Evolutionary conservation across 495 filamentous ascomycete species (phyloP).

Genomic region (Chaetomium tenue): DNA sequence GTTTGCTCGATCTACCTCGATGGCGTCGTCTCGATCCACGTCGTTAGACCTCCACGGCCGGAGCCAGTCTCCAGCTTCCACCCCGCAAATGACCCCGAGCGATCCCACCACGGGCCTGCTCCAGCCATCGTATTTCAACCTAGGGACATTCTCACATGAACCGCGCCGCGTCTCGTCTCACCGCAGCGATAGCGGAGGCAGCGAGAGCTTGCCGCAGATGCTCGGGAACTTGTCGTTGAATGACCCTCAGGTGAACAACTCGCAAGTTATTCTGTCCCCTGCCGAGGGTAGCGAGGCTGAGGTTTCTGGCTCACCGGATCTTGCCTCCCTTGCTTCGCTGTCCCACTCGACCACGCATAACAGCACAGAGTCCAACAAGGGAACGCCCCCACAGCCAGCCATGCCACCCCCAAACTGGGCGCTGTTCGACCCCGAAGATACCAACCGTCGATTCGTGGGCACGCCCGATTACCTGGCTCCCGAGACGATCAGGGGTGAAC

Average conservation of each 20-base stretch:
- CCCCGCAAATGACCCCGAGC: slow-evolving; percentile 87
- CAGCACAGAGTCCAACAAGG: slow-evolving; percentile 42
- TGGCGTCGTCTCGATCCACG: slow-evolving; percentile 90
- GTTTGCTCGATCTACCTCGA: slow-evolving; percentile 78
- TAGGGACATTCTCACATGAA: slow-evolving; percentile 67
- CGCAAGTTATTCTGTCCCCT: slow-evolving; percentile 57
- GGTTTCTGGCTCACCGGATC: slow-evolving; percentile 66
- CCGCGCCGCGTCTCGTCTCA: slow-evolving; percentile 80
- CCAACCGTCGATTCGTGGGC: slow-evolving; percentile 88
- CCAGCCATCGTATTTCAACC: slow-evolving; percentile 91
- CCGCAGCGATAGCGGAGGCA: slow-evolving; percentile 88
- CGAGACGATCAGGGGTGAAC: slow-evolving; percentile 91
- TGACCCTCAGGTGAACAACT: slow-evolving; percentile 49
- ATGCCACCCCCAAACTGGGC: slow-evolving; percentile 97
- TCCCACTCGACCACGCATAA: slow-evolving; percentile 59
- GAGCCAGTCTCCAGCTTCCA: slow-evolving; percentile 70
- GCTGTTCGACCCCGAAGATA: slow-evolving; percentile 92
- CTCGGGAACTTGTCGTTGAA: slow-evolving; percentile 79
- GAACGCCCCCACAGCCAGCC: slow-evolving; percentile 63
- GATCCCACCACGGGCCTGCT: slow-evolving; percentile 56
- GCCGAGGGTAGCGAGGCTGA: slow-evolving; percentile 50
- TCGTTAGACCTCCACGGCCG: slow-evolving; percentile 85
- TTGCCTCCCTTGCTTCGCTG: slow-evolving; percentile 61
- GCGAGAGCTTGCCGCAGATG: slow-evolving; percentile 80
- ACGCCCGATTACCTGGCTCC: slow-evolving; percentile 97